Evolutionary conservation across 2,329 filamentous ascomycete genomes (phyloP).

Genomic region (Shiraia bambusicola): DNA sequence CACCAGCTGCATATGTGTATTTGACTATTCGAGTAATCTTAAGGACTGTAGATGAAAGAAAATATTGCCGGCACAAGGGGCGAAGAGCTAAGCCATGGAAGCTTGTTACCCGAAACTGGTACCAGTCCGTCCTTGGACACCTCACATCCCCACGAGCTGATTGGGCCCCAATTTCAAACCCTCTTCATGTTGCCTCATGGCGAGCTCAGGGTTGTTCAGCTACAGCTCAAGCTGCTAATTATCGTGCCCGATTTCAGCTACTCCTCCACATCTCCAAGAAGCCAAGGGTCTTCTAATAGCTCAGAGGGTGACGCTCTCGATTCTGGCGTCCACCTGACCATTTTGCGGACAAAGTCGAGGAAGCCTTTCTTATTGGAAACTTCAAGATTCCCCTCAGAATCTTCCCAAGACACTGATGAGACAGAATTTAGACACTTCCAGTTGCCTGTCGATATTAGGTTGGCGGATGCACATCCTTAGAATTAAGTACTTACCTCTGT

Average conservation of each 20-base stretch:
- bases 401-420: not conserved
- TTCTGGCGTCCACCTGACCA: constrained; percentile 1
- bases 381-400: not conserved
- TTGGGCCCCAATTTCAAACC: constrained; percentile 23
- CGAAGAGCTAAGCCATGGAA: too few relatives aligned
- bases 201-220: constrained; percentile 14
- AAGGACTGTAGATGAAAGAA: too few relatives aligned
- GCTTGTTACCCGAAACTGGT: too few relatives aligned
- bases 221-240: constrained; percentile 13
- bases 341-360: constrained; percentile 1
- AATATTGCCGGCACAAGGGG: too few relatives aligned
- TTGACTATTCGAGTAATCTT: too few relatives aligned
- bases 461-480: not conserved
- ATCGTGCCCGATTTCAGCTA: not conserved
- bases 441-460: constrained; percentile 1
- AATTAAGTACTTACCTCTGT: constrained; percentile 15
- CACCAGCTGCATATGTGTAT: too few relatives aligned
- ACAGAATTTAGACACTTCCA: constrained; percentile 1
- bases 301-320: constrained; percentile 1
- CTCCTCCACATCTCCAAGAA: constrained; percentile 1
- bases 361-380: constrained; percentile 1
- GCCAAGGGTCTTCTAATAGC: constrained; percentile 1
- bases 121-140: too few relatives aligned
- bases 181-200: constrained; percentile 19
- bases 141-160: constrained; percentile 17